A percentile compares a stretch with the other conserved stretches of the same genome.
Evolutionary conservation across 2,329 filamentous ascomycete genomes (phyloP).

Genomic region (Monosporascus sp.): DNA sequence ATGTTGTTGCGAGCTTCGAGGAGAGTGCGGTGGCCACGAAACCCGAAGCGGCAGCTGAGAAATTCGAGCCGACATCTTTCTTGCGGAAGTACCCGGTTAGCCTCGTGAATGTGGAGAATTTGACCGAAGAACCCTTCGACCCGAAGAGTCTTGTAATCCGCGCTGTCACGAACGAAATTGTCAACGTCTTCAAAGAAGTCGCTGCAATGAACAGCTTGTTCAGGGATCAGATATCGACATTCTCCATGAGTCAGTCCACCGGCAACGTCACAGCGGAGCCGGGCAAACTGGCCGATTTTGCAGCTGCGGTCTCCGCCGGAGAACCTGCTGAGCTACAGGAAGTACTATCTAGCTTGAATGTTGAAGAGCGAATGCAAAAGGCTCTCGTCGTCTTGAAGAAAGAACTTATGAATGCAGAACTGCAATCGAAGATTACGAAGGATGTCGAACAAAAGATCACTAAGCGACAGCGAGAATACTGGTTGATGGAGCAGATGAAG

Average conservation of each 20-base stretch:
- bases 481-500: constrained; percentile 99
- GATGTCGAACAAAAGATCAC: constrained; percentile 97
- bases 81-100: constrained; percentile 87
- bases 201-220: constrained; percentile 91
- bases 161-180: constrained; percentile 93
- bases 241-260: constrained; percentile 89
- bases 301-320: constrained; percentile 90
- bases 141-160: constrained; percentile 84
- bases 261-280: constrained; percentile 95
- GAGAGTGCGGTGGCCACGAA: constrained; percentile 64
- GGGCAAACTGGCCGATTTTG: constrained; percentile 92
- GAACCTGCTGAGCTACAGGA: constrained; percentile 90
- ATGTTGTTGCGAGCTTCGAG: constrained; percentile 96
- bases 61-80: constrained; percentile 86
- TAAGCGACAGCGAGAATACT: constrained; percentile 95
- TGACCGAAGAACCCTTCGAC: constrained; percentile 83
- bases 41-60: constrained; percentile 41
- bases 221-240: constrained; percentile 94
- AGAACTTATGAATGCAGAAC: constrained; percentile 94
- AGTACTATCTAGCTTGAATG: constrained; percentile 79
- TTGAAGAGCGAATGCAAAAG: constrained; percentile 89
- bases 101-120: constrained; percentile 90
- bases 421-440: constrained; percentile 96
- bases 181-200: constrained; percentile 98
- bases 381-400: constrained; percentile 91